Base-by-base conservation (phyloP, 2,329 filamentous ascomycete species). In the Talaromyces marneffei region DNA sequence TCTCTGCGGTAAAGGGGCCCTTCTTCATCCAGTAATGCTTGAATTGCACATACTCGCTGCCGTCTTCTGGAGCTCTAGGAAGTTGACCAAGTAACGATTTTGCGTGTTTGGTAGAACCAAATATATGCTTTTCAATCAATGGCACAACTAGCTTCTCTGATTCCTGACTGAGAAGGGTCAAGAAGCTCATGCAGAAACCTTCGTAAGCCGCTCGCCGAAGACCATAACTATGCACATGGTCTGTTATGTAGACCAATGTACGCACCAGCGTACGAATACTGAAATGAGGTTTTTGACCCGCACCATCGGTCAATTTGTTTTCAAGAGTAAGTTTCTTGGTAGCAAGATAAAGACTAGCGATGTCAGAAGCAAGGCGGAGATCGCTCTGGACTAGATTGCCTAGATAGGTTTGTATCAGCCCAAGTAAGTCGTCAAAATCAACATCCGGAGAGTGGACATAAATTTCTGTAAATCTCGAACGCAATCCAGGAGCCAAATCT, bases 181-280 rank as follows among this genome's bases (percentile, higher is more conserved):
- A 79, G 70, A 99, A 99, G 55, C 92, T 94, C 95, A 99, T 99
- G 16, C 91, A 92, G 71, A 97, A 97, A 0, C 94, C 95, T 79
- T 99, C 94, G 65, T 90, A 96, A 1, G 97, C 79, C 10, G 93
- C 90, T 69, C 95, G 82, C 25, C 94, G 86, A 44, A 97, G 79
- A 12, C 90, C 92, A 74, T 96, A 97, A 3, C 89, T 83, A 0
- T 91, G 86, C 0, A 90, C 85, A 65, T 97, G 92, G 58, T 92
- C 89, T 65, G 87, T 87, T 18, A 93, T 92, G 72, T 97, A 99
- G 39, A 87, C 89, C 57, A 99, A 77, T 1, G 94, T 91, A 60
- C 95, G 86, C 20, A 95, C 97, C 52, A 99, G 78, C 0, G 94
- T 99, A 72, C 94, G 87, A 62, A 99, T 84, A 79, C 93, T 97